Conservation (phyloP, 2,329 filamentous ascomycete genomes). For the Penicillium sp. region DNA sequence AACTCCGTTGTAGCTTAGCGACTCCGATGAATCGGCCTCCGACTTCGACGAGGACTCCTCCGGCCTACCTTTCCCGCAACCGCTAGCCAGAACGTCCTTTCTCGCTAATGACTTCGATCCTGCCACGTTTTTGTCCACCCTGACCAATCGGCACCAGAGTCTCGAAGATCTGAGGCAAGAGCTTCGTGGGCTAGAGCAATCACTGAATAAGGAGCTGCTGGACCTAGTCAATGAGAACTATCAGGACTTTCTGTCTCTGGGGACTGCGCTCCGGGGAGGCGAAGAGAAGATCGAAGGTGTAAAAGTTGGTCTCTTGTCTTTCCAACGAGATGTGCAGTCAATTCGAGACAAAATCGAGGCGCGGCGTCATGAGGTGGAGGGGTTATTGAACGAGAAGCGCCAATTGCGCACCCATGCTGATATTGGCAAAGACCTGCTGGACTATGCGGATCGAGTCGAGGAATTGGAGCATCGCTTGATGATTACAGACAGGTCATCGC, state of each 20-base stretch:
- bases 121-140: conserved; percentile 72
- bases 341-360: conserved; percentile 62
- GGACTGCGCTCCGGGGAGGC: conserved; percentile 74
- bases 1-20: conserved; percentile 34
- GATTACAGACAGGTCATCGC: conserved; percentile 48
- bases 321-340: conserved; percentile 73
- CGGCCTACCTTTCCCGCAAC: conserved; percentile 79
- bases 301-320: conserved; percentile 77
- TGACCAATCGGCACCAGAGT: conserved; percentile 86
- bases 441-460: conserved; percentile 44
- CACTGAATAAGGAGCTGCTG: conserved; percentile 78
- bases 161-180: conserved; percentile 88
- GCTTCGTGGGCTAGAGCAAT: conserved; percentile 70
- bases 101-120: conserved; percentile 72
- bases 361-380: conserved; percentile 58
- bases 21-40: conserved; percentile 44
- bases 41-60: conserved; percentile 56
- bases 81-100: conserved; percentile 78
- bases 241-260: conserved; percentile 79
- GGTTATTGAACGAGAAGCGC: conserved; percentile 61
- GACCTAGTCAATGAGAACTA: conserved; percentile 96
- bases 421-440: conserved; percentile 48
- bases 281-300: conserved; percentile 90
- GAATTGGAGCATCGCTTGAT: conserved; percentile 66
- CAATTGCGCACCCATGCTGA: conserved; percentile 61